Base-by-base conservation (phyloP, 495 filamentous ascomycete species). In the Neurospora terricola region DNA sequence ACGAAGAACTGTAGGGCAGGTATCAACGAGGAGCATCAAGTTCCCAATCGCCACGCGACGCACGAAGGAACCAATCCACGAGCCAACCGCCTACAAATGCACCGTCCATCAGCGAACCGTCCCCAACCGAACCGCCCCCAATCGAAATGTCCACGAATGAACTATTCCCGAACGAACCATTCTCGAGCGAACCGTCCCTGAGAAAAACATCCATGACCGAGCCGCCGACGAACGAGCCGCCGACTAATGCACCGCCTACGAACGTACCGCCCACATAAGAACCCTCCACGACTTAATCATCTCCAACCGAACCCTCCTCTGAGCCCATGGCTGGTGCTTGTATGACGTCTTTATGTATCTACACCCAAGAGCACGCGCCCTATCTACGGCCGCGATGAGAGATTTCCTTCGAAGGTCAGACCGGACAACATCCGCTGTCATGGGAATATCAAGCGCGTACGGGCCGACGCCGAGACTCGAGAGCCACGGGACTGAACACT, bases 281-380 rank as follows among this genome's bases (percentile, higher is more conserved):
- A 18, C 39, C 40, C 16, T 43, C 42, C 4, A 8, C 42, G 18
- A 8, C 3, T 3, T 3, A 4, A 8, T 14, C 12, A 16, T 40
- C 3, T 2, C 7, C 42, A 6, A 7, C 8, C 2, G 7, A 48
- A 21, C 3, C 4, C 9, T 48, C n/a, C 4, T 11, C 4, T 4
- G 16, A 23, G 9, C n/a, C 45, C 18, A 23, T 5, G 2, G 1
- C 1, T 11, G n/a, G 3, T 48, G 10, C n/a, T 48, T 48, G 9
- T 48, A 23, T 12, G 45, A 2, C 45, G 8, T 2, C 9, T 23
- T 9, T 0, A 40, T 21, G n/a, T 23, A 9, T 5, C 9, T 23
- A 12, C 45, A 0, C n/a, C 0, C 4, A 2, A 4, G 45, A 4
- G 1, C 1, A 5, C 9, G n/a, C 9, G 9, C 0, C 18, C 1